A percentile compares a stretch with the other conserved stretches of the same genome.
Evolutionary conservation across 768 basidiomycete species (phyloP).

Genomic region (Phylloporus arenicola): DNA sequence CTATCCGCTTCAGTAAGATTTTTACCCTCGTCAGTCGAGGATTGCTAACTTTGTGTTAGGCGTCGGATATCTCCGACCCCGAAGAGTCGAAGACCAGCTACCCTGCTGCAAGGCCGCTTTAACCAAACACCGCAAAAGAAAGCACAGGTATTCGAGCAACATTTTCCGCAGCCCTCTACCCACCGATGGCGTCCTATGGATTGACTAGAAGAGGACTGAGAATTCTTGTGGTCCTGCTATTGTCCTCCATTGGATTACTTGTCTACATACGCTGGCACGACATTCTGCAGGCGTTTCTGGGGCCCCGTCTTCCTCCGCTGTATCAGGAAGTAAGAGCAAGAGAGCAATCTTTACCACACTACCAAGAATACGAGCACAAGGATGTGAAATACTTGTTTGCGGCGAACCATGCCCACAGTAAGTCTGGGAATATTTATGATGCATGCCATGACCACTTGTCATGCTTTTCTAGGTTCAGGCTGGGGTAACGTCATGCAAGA

Average conservation of each 20-base stretch:
- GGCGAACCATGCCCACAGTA: conserved; percentile 42
- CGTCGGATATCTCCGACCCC: background rate
- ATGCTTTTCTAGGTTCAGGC: conserved; percentile 27
- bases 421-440: conserved; percentile 3
- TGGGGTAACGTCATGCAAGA: conserved; percentile 43
- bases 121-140: conserved; percentile 4
- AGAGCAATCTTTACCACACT: conserved; percentile 40
- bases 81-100: no score
- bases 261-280: conserved; percentile 8
- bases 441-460: background rate
- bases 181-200: conserved; percentile 16
- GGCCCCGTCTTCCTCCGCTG: conserved; percentile 33
- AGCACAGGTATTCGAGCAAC: background rate
- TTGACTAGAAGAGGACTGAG: conserved; percentile 25
- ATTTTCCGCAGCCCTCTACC: background rate
- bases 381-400: conserved; percentile 41
- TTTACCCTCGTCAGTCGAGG: background rate
- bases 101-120: no score
- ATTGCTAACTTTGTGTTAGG: background rate
- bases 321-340: conserved; percentile 35
- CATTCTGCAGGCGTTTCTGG: background rate
- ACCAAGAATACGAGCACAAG: conserved; percentile 32
- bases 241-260: conserved; percentile 12
- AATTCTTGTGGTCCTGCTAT: conserved; percentile 7
- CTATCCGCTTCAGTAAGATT: no score